phyloP scores from a whole-genome alignment of 176 grass and related monocot genomes.

The Echinochloa phyllopogon region DNA sequence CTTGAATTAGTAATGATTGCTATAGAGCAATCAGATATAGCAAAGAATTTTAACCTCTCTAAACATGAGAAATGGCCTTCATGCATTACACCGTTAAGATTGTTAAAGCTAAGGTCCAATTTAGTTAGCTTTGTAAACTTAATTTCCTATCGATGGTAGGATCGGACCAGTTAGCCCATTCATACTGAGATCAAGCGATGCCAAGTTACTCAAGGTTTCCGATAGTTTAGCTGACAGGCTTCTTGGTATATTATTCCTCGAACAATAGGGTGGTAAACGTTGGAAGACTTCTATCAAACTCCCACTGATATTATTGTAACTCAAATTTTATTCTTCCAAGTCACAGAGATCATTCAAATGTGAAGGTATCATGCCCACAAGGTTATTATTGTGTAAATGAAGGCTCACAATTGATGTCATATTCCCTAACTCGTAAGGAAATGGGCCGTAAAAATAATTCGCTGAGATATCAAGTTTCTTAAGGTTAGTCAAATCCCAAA shows the following conservation, averaged over 20 bases:
- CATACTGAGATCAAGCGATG: not conserved
- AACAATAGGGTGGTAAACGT: not conserved
- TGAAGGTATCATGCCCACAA: constrained; percentile 1
- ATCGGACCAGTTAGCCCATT: constrained; percentile 2
- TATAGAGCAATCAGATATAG: not conserved
- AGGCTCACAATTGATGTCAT: not conserved
- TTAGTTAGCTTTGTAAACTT: not conserved
- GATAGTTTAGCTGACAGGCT: not conserved
- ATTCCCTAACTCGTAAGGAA: not conserved
- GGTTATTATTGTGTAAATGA: accelerated
- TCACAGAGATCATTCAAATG: not conserved
- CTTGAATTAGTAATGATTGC: not conserved
- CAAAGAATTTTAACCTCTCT: accelerated
- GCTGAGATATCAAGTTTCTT: accelerated
- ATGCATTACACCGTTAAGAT: not conserved
- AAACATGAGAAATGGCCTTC: constrained; percentile 35
- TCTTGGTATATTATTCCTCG: constrained; percentile 25
- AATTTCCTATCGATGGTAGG: constrained; percentile 15
- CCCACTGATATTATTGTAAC: not conserved
- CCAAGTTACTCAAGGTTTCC: not conserved
- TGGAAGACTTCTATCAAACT: constrained; percentile 22
- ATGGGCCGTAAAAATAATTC: not conserved
- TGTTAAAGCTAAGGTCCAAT: not conserved
- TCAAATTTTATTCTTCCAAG: not conserved
- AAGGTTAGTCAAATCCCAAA: not conserved